These are phyloP conservation scores for Apiotrichum domesticum DNA, from an alignment of 1,284 basidiomycete genomes.

Conservation along the genomic window DNA sequence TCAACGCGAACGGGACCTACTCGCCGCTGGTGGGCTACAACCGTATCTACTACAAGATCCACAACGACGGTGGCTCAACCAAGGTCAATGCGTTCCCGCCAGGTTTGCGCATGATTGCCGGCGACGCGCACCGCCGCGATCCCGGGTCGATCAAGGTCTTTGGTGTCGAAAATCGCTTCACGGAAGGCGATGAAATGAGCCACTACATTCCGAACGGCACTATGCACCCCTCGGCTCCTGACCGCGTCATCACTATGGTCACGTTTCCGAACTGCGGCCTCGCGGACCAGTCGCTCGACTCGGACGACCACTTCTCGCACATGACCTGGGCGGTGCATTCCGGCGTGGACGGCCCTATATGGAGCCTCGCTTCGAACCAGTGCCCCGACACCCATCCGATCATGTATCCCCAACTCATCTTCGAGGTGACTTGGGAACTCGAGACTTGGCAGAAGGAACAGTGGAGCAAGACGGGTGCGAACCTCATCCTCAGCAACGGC, in stretches of 20 bases:
- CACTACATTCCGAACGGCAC: background rate
- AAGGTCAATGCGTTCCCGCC: slow-evolving; percentile 41
- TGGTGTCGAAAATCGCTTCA: background rate
- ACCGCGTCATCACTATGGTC: slow-evolving; percentile 14
- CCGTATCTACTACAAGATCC: slow-evolving; percentile 40
- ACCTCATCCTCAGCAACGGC: slow-evolving; percentile 33
- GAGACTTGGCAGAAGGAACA: background rate
- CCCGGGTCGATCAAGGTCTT: background rate
- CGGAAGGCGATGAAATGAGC: background rate
- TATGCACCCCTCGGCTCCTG: background rate
- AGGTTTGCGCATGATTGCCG: slow-evolving; percentile 48
- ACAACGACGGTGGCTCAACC: background rate
- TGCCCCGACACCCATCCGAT: slow-evolving; percentile 44
- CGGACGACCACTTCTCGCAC: slow-evolving; percentile 46
- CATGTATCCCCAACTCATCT: slow-evolving; percentile 39
- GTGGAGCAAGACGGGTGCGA: background rate
- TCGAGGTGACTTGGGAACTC: slow-evolving; percentile 40
- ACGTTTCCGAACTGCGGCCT: slow-evolving; percentile 49
- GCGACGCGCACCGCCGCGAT: slow-evolving; percentile 30
- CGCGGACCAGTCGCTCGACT: slow-evolving; percentile 41
- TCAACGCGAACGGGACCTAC: slow-evolving; percentile 28
- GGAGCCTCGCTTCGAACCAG: slow-evolving; percentile 1
- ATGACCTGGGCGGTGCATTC: slow-evolving; percentile 47
- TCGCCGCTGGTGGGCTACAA: slow-evolving; percentile 28
- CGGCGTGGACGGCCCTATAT: background rate